phyloP scores from a whole-genome alignment of 345 rosid species.

The Pistacia vera region DNA sequence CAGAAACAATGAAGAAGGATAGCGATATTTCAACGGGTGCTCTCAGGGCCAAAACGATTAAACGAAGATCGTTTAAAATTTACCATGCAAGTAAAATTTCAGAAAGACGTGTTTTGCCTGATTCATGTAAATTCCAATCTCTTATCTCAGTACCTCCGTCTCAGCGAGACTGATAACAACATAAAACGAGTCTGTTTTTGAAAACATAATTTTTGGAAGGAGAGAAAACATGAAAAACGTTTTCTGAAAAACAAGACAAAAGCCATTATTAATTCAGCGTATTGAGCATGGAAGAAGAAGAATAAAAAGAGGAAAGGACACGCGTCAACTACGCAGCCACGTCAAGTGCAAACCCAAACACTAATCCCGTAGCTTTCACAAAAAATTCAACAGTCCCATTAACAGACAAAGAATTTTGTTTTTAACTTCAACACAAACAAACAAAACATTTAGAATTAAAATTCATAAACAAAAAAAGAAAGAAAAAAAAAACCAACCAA shows the following conservation, averaged over 20 bases:
- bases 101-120: background rate
- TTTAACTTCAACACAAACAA: background rate
- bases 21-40: background rate
- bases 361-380: slow-evolving; percentile 10
- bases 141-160: background rate
- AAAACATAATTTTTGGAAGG: background rate
- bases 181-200: background rate
- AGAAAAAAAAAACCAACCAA: slow-evolving; percentile 49
- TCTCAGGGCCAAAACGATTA: slow-evolving; percentile 12
- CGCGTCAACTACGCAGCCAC: slow-evolving; percentile 8
- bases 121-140: background rate
- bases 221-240: background rate
- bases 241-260: background rate
- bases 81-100: background rate
- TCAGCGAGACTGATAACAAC: background rate
- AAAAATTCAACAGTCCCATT: background rate
- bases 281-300: background rate
- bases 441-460: background rate
- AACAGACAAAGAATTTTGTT: background rate
- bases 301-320: background rate
- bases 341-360: background rate
- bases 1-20: slow-evolving; percentile 20
- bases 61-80: background rate
- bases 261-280: background rate
- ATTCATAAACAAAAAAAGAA: background rate